Base-by-base conservation (phyloP, 805 yeast species). In the Suhomyces pyralidae region DNA sequence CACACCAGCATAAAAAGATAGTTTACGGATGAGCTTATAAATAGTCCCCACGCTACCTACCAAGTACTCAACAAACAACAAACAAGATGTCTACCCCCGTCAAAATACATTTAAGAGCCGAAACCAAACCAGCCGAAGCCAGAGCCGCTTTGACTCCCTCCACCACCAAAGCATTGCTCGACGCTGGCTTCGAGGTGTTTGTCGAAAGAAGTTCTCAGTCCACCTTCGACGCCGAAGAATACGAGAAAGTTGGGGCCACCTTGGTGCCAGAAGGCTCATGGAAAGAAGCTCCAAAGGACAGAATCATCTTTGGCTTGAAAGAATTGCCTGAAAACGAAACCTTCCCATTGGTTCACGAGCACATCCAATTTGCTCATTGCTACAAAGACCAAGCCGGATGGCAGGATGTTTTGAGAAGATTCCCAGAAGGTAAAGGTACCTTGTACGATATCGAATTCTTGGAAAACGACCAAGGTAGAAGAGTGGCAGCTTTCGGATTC, bases 401-500 rank as follows among this genome's bases (percentile, higher is more conserved):
- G 99, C 76, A 90, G 69, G 89, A 90, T 54, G 98, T 94, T 14
- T 75, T 94, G 62, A 68, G 79, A 54, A 83, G 99, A 71, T 94
- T 91, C 78, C 96, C 96, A 49, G 85, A 81, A 40, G 99, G 99
- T 48, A 82, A 88, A 54, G 98, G 99, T 61, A 80, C 82, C 12
- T 81, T 94, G 60, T 94, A 94, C 69, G 99, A 94, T 69, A 78
- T 94, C 60, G 99, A 94, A 76, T 94, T 94, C 67, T 78, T 94
- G 69, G 96, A 89, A 70, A 90, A 94, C 69, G 97, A 88, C 62
- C 85, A 83, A 65, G 98, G 98, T 34, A 88, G 99, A 79, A 88
- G 99, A 75, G 99, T 94, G 26, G 99, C 99, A 45, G 99, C 99
- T 7, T 94, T 94, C 68, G 99, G 99, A n/a, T 94, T 83, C 79